Conservation (phyloP, 345 rosid species). For the Laguncularia racemosa region DNA sequence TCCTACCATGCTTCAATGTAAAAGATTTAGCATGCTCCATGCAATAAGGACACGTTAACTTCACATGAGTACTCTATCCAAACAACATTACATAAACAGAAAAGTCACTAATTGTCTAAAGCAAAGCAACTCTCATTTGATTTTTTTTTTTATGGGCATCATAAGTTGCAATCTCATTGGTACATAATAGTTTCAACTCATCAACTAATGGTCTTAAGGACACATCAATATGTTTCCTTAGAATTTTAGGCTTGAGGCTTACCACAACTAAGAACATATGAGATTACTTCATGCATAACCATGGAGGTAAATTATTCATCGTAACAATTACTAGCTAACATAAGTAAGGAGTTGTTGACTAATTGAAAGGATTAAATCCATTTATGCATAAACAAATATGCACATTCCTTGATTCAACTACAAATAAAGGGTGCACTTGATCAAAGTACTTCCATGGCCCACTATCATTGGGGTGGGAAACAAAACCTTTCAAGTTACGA, state of each 20-base stretch:
- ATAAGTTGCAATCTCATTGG: background rate
- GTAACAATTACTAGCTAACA: conserved; percentile 1
- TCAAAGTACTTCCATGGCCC: conserved; percentile 3
- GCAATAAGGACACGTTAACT: background rate
- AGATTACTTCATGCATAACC: background rate
- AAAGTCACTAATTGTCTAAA: conserved; percentile 9
- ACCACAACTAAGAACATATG: background rate
- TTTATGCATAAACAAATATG: background rate
- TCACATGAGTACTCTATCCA: background rate
- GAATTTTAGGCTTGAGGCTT: background rate
- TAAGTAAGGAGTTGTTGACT: background rate
- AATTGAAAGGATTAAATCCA: conserved; percentile 4
- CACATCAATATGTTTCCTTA: conserved; percentile 1
- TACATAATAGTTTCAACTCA: conserved; percentile 2
- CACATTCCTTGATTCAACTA: background rate
- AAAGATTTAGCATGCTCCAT: background rate
- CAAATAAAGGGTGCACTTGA: background rate
- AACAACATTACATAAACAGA: conserved; percentile 6
- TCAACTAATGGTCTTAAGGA: conserved; percentile 4
- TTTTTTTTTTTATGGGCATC: background rate
- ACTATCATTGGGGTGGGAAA: background rate
- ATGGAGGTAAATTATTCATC: background rate
- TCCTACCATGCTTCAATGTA: background rate
- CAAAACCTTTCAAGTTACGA: background rate
- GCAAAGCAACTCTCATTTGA: background rate